These are phyloP conservation scores for Mycosphaerella sp. DNA, from an alignment of 2,329 filamentous ascomycete species.

Conservation along the genomic window DNA sequence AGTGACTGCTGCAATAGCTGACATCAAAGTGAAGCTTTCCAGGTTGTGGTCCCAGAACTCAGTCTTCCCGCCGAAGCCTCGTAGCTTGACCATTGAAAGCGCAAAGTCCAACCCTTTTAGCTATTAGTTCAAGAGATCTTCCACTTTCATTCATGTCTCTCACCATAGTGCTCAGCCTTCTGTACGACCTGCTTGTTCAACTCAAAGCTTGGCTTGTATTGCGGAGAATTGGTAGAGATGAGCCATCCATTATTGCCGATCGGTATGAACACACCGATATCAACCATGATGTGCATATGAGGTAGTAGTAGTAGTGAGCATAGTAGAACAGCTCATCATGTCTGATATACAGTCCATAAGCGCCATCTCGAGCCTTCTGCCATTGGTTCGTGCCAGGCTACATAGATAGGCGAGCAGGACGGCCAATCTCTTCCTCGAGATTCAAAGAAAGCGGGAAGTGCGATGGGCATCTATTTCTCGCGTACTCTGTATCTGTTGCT, in stretches of 20 bases:
- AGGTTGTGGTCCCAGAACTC: conserved; percentile 18
- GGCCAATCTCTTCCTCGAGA: not conserved
- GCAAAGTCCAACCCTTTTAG: conserved; percentile 11
- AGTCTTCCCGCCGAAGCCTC: conserved; percentile 13
- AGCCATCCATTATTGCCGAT: conserved; percentile 20
- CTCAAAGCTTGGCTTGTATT: conserved; percentile 15
- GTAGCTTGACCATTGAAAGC: conserved; percentile 17
- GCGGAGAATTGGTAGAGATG: conserved; percentile 14
- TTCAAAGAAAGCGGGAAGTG: not conserved
- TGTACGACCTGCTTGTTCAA: conserved; percentile 16
- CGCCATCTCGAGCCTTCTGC: not conserved
- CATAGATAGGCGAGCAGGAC: not conserved
- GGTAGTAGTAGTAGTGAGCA: not conserved
- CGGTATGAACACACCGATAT: conserved; percentile 18
- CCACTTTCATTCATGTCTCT: not conserved
- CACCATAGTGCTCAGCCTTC: conserved; percentile 10
- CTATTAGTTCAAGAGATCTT: not conserved
- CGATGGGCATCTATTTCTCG: no score
- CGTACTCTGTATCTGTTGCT: no score
- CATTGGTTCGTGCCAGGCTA: not conserved
- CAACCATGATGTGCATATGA: not conserved
- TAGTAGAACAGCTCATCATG: not conserved
- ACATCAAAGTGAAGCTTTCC: conserved; percentile 17
- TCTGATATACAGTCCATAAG: not conserved
- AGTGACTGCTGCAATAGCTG: conserved; percentile 12